phyloP scores from a whole-genome alignment of 331 rosid genomes.

The Prunus yedoensis region DNA sequence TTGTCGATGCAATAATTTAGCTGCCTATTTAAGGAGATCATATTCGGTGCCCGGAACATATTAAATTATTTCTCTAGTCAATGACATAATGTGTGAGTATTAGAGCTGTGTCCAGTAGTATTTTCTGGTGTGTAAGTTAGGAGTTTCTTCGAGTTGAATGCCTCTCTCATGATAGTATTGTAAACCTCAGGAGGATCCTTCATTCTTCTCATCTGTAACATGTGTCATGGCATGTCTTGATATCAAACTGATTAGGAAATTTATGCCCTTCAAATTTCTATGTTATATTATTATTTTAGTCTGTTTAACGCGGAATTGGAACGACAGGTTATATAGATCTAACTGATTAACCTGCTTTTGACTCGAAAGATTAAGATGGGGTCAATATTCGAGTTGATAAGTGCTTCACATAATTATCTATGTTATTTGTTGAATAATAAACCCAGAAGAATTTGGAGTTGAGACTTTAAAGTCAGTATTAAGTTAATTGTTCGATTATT shows the following conservation, averaged over 20 bases:
- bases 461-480: too few relatives aligned
- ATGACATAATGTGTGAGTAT: slow-evolving; percentile 32
- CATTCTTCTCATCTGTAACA: slow-evolving; percentile 24
- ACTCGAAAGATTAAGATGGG: too few relatives aligned
- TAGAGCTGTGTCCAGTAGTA: slow-evolving; percentile 20
- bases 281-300: not conserved
- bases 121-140: slow-evolving; percentile 33
- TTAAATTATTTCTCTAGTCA: slow-evolving; percentile 30
- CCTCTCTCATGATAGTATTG: not conserved
- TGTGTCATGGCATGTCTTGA: not conserved
- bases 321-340: too few relatives aligned
- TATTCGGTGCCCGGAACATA: slow-evolving; percentile 27
- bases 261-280: not conserved
- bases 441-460: too few relatives aligned
- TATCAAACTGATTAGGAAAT: slow-evolving; percentile 4
- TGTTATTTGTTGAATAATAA: too few relatives aligned
- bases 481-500: too few relatives aligned
- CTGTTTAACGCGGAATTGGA: not conserved
- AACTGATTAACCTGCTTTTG: too few relatives aligned
- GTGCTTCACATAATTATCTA: too few relatives aligned
- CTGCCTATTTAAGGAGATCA: slow-evolving; percentile 32
- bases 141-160: slow-evolving; percentile 33
- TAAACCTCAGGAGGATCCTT: slow-evolving; percentile 24
- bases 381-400: too few relatives aligned
- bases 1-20: slow-evolving; percentile 25